Conservation (phyloP, 805 yeast genomes). For the Candida tallmaniae region DNA sequence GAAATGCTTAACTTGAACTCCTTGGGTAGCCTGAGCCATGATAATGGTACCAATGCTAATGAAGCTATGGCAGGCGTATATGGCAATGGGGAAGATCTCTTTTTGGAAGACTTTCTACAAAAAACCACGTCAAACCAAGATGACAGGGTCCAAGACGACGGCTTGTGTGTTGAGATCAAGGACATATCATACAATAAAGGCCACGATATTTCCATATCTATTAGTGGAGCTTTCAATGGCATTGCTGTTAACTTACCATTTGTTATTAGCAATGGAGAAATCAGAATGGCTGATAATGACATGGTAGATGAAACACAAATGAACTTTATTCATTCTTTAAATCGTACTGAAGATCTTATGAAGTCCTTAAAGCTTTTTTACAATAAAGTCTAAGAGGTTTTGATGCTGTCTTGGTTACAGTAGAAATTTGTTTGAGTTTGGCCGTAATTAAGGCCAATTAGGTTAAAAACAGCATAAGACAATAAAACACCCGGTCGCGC, state of each 20-base stretch:
- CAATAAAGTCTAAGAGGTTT: too few species aligned
- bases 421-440: too few species aligned
- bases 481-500: too few species aligned
- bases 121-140: too few species aligned
- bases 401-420: too few species aligned
- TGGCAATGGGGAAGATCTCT: slow-evolving; percentile 9
- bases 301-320: slow-evolving; percentile 18
- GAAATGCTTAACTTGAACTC: slow-evolving; percentile 33
- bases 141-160: slow-evolving; percentile 5
- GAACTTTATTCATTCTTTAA: slow-evolving; percentile 22
- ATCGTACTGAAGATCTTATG: slow-evolving; percentile 31
- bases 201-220: slow-evolving; percentile 7
- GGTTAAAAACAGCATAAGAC: too few species aligned
- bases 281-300: slow-evolving; percentile 14
- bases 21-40: slow-evolving; percentile 13
- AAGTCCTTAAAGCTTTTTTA: too few species aligned
- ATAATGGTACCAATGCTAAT: too few species aligned
- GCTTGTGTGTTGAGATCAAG: slow-evolving; percentile 16
- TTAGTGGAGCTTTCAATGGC: too few species aligned
- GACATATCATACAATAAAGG: slow-evolving; percentile 18
- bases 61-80: too few species aligned
- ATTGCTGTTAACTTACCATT: slow-evolving; percentile 18
- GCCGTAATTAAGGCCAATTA: too few species aligned
- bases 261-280: slow-evolving; percentile 28
- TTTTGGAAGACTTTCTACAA: slow-evolving; percentile 26